phyloP scores from a whole-genome alignment of 164 flowering plant species.

The Taxillus chinensis region DNA sequence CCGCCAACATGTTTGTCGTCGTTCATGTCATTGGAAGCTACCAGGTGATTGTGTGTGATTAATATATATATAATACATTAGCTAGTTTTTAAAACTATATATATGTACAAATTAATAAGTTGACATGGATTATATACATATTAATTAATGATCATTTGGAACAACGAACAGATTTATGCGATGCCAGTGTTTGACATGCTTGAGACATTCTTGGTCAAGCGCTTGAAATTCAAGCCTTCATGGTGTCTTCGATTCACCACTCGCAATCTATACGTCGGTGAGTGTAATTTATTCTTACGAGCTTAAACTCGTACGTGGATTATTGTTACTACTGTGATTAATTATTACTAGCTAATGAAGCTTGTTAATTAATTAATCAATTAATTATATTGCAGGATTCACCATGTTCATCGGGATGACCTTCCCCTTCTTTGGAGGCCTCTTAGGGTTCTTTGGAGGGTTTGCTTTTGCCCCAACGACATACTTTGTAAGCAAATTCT shows the following conservation, averaged over 20 bases:
- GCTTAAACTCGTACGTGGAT: too few species aligned
- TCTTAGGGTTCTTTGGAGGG: conserved; percentile 53
- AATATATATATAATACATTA: too few species aligned
- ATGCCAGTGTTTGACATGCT: conserved; percentile 63
- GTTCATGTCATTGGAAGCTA: conserved; percentile 53
- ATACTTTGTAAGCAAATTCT: conserved; percentile 30
- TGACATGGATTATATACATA: too few species aligned
- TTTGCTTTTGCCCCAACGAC: conserved; percentile 59
- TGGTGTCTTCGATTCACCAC: conserved; percentile 28
- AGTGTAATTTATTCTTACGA: conserved; percentile 1
- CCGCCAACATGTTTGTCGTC: conserved; percentile 45
- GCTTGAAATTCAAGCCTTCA: conserved; percentile 27
- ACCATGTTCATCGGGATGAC: conserved; percentile 37
- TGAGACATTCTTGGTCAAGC: conserved; percentile 38
- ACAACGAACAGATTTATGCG: conserved; percentile 25
- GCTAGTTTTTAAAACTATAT: too few species aligned
- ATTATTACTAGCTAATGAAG: too few species aligned
- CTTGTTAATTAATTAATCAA: too few species aligned
- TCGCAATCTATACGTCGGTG: conserved; percentile 40
- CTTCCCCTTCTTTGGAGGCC: conserved; percentile 49
- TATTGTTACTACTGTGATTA: too few species aligned
- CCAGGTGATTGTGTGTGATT: conserved; percentile 18
- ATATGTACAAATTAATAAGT: too few species aligned
- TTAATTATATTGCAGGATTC: conserved; percentile 24
- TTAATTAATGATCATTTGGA: not conserved